Evolutionary conservation across 768 basidiomycete species (phyloP), one percentile per base, ranked within the genome.

Genomic region (Trametes sanguinea): DNA sequence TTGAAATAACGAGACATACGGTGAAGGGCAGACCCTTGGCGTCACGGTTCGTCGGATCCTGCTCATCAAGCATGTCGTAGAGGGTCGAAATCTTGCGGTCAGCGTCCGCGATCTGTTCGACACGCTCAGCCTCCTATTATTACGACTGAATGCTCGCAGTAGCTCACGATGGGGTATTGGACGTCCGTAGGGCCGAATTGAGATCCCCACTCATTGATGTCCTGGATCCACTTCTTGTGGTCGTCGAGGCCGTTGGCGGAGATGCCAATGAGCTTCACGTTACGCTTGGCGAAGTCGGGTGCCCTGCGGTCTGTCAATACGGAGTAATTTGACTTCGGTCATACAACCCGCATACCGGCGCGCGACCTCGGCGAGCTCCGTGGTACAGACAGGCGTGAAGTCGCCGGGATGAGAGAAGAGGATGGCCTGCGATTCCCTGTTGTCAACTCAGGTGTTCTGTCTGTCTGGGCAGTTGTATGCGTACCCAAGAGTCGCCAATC

Each of bases 31-130:
- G 82, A 50, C 95, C 93, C 75, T 92, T 93, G 40, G 77, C 78
- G 73, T 92, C 90, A 40, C 84, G 82, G 77, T 94, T 99, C 57
- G 94, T 95, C 45, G 88, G 84, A 76, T 99, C 97, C 76, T 95
- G 92, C 72, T 90, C 83, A 74, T 98, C 97, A 60, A 98, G 82
- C 96, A 98, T 98, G 73, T 97, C 95, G 72, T 97, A 96, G 59
- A 93, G 77, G 44, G 84, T 85, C 8, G 94, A 89, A 50, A 98
- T 83, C 71, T 83, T 89, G 74, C 96, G 84, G 72, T 95, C 89
- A 27, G 84, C 81, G 73, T 99, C 97, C 51, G 94, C 97, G 68
- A 99, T 98, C 92, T 94, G 62, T 3, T 50, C 46, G 2, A 29
- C 17, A 4, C 14, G 11, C 17, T 44, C 27, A 48, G 17, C 10